Percentiles rank a stretch among this genome's conserved stretches.
Conservation (phyloP, 2,329 filamentous ascomycete species). For the Nothomitra cinnamomea region DNA sequence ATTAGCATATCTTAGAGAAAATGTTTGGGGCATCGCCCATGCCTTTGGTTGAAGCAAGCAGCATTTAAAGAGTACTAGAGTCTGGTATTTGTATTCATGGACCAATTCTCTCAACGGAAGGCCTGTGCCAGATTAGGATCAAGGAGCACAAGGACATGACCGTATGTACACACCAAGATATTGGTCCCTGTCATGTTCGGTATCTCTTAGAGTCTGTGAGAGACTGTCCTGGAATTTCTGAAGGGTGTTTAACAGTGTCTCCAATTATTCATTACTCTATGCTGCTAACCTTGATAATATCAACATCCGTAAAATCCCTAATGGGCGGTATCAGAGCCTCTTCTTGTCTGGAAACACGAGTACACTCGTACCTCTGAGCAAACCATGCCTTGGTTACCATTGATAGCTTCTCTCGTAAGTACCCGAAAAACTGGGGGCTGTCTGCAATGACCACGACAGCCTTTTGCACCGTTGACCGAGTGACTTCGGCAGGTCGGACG, state of each 20-base stretch:
- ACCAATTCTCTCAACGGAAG: constrained; percentile 77
- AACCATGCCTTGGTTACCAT: constrained; percentile 95
- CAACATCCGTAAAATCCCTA: constrained; percentile 73
- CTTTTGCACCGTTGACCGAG: constrained; percentile 94
- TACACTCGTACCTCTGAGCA: constrained; percentile 47
- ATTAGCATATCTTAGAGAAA: constrained; percentile 7
- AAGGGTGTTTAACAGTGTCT: constrained; percentile 1
- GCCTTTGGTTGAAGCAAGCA: constrained; percentile 91
- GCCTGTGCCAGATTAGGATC: constrained; percentile 21
- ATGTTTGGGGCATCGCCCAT: constrained; percentile 8
- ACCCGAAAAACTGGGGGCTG: constrained; percentile 75
- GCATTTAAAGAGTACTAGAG: constrained; percentile 83
- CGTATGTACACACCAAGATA: constrained; percentile 57
- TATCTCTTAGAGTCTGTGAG: constrained; percentile 36
- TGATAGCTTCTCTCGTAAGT: constrained; percentile 74
- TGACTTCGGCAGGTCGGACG: constrained; percentile 72
- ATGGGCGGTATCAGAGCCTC: background rate
- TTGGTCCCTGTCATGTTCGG: constrained; percentile 63
- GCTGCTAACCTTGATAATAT: constrained; percentile 52
- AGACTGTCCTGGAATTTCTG: constrained; percentile 82
- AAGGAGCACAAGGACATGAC: background rate
- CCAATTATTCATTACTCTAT: constrained; percentile 14
- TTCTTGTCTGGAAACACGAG: background rate
- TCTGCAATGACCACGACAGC: constrained; percentile 92
- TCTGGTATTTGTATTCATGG: constrained; percentile 89